Evolutionary conservation across 1,284 basidiomycete genomes (phyloP).

Genomic region (Anthracocystis walkeri): DNA sequence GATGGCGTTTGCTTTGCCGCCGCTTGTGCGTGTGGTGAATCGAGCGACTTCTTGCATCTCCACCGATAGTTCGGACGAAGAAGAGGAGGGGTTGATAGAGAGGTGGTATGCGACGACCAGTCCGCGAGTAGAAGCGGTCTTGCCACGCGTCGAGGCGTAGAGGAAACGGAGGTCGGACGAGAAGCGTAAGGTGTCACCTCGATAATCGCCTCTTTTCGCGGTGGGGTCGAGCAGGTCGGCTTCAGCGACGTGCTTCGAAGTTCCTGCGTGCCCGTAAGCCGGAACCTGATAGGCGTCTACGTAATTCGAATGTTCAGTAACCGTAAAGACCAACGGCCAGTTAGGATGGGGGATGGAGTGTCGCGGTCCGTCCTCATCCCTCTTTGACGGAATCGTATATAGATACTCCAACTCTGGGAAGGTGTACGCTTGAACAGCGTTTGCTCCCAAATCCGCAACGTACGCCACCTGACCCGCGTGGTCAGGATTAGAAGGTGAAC

Average conservation of each 20-base stretch:
- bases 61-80: not conserved
- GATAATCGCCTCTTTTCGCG: slow-evolving; percentile 18
- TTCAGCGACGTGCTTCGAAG: slow-evolving; percentile 6
- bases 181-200: slow-evolving; percentile 65
- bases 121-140: slow-evolving; percentile 31
- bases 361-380: slow-evolving; percentile 58
- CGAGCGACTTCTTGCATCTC: slow-evolving; percentile 7
- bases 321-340: slow-evolving; percentile 43
- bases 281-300: slow-evolving; percentile 45
- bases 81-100: not conserved
- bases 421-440: slow-evolving; percentile 56
- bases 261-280: not conserved
- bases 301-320: slow-evolving; percentile 63
- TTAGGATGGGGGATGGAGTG: slow-evolving; percentile 59
- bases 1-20: slow-evolving; percentile 67
- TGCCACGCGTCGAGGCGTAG: slow-evolving; percentile 62
- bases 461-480: slow-evolving; percentile 37
- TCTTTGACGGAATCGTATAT: slow-evolving; percentile 25
- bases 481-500: slow-evolving; percentile 1
- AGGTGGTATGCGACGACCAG: slow-evolving; percentile 46
- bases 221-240: slow-evolving; percentile 33
- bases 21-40: slow-evolving; percentile 55
- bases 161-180: slow-evolving; percentile 46
- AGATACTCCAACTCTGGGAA: slow-evolving; percentile 34
- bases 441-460: slow-evolving; percentile 62